Evolutionary conservation across 345 rosid genomes (phyloP), one percentile per base, ranked within the genome.

Genomic region (Gynandropsis gynandra): DNA sequence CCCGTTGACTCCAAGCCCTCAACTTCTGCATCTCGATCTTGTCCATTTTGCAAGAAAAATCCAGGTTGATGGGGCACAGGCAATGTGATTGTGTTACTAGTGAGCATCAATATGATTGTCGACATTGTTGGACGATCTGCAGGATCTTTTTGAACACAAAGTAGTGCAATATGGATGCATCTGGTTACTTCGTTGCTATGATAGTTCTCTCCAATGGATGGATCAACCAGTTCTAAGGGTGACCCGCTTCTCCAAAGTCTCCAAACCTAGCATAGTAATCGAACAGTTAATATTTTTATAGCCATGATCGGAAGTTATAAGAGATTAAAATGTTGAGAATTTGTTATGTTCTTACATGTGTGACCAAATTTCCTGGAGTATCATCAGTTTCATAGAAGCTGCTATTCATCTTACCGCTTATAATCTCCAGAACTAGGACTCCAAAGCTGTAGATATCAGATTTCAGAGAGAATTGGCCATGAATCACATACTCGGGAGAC

Each of bases 121-220:
- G 81, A 58, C 75, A 83, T 67, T 4, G 72, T 61, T 0, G 93
- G 85, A 51, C 85, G 71, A 41, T 69, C 69, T 12, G 34, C 53
- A 10, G 84, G 73, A 56, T 82, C 80, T 72, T 74, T 77, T 50
- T 83, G 85, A 36, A 76, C 87, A 51, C 92, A 83, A 19, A 83
- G 47, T 21, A 83, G 57, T 4, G 86, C 85, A 1, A 85, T 73
- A 35, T 76, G 81, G 14, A 80, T 62, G 40, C 71, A 80, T 62
- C 73, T 66, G 33, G 68, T 52, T n/a, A 78, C 74, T 65, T 85
- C 81, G 19, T 27, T 56, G 9, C 34, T 69, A 10, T 56, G 58
- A 61, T 68, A 74, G 0, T 61, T 61, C 8, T 63, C 58, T 1
- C 1, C 46, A 9, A 82, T 17, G 51, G 42, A 13, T 14, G 78